Evolutionary conservation across 2,329 filamentous ascomycete genomes (phyloP).

Genomic region (Fusarium sp.): DNA sequence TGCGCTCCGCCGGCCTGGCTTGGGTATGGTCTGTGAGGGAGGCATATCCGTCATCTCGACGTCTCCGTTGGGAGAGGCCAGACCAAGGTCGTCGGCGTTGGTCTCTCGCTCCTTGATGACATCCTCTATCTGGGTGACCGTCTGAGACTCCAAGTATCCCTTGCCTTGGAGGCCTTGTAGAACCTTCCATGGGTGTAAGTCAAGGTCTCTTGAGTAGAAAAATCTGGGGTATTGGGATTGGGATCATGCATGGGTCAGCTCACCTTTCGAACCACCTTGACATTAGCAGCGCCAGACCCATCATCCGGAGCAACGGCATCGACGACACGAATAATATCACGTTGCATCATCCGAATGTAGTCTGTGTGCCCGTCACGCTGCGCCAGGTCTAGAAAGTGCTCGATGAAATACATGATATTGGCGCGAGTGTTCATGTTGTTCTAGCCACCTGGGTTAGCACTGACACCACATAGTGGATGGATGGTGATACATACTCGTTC

Average conservation of each 20-base stretch:
- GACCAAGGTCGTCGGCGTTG: conserved; percentile 66
- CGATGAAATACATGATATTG: conserved; percentile 99
- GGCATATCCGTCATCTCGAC: conserved; percentile 56
- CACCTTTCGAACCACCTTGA: conserved; percentile 90
- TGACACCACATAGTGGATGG: neutral
- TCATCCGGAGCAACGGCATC: conserved; percentile 91
- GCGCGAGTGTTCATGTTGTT: conserved; percentile 97
- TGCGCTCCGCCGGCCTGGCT: conserved; percentile 47
- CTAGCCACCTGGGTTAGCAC: conserved; percentile 53
- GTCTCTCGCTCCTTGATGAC: conserved; percentile 84
- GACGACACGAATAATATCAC: conserved; percentile 91
- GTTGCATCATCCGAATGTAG: conserved; percentile 94
- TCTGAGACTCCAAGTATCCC: conserved; percentile 78
- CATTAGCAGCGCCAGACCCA: conserved; percentile 89
- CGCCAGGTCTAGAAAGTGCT: conserved; percentile 90
- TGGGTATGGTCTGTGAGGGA: conserved; percentile 55
- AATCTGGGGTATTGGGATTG: neutral
- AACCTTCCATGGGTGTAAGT: conserved; percentile 60
- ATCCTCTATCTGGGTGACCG: conserved; percentile 83
- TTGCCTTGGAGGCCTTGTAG: conserved; percentile 78
- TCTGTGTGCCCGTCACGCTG: conserved; percentile 79
- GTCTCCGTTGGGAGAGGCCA: conserved; percentile 63
- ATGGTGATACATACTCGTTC: conserved; percentile 70
- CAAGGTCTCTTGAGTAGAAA: neutral
- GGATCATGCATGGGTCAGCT: conserved; percentile 37